Conservation (phyloP, 352 stramenopile species). For the Phytophthora foliorum region DNA sequence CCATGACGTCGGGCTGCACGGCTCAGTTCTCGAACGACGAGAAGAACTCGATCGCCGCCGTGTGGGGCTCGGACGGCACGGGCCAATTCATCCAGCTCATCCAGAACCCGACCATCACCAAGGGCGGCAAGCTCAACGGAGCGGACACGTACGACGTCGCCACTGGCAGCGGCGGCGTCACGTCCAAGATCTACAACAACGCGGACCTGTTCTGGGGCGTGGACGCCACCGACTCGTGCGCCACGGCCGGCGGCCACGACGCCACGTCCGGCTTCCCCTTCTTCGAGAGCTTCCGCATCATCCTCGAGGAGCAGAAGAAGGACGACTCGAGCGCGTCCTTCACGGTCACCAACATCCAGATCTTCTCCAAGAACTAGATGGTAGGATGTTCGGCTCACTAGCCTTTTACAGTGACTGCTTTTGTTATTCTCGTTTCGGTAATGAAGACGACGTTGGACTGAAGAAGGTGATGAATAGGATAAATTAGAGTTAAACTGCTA, state of each 20-base stretch:
- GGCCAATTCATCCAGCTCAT: constrained; percentile 80
- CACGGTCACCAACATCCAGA: constrained; percentile 80
- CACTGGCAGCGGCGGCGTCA: constrained; percentile 50
- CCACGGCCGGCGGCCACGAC: constrained; percentile 61
- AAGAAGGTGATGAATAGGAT: neutral
- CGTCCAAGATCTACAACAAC: constrained; percentile 86
- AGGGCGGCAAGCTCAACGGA: constrained; percentile 64
- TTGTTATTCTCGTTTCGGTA: constrained; percentile 22
- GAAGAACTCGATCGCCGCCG: constrained; percentile 72
- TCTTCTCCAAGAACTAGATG: constrained; percentile 73
- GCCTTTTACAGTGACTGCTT: constrained; percentile 1
- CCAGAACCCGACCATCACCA: constrained; percentile 73
- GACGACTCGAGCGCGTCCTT: constrained; percentile 70
- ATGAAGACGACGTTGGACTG: too few species aligned
- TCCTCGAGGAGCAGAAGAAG: constrained; percentile 86
- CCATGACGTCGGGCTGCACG: constrained; percentile 74
- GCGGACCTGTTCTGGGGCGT: constrained; percentile 75
- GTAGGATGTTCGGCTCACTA: too few species aligned
- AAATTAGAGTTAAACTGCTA: constrained; percentile 11
- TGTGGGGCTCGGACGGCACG: constrained; percentile 68
- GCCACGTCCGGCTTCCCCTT: constrained; percentile 76
- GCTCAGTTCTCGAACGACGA: constrained; percentile 71
- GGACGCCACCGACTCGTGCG: constrained; percentile 50
- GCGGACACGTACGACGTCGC: constrained; percentile 70
- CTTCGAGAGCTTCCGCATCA: constrained; percentile 80